Percentiles rank a stretch among this genome's conserved stretches.
Evolutionary conservation across 192 early-diverging fungal species (phyloP).

Genomic region (Rhizophagus sp.): DNA sequence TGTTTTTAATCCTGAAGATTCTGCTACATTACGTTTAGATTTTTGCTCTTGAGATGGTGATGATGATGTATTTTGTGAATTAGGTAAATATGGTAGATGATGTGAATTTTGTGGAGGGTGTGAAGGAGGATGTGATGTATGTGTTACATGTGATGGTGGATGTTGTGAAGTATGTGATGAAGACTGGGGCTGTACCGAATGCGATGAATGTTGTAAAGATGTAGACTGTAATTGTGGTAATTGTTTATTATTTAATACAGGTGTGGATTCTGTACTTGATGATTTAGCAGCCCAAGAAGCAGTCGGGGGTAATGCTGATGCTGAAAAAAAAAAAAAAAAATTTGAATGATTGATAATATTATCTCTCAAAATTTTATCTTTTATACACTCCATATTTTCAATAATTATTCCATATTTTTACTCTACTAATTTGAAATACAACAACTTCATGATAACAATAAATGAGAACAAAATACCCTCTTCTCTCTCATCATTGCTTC

Average conservation of each 20-base stretch:
- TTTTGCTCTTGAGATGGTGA: constrained; percentile 12
- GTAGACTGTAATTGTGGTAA: not conserved
- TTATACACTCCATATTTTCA: too few species aligned
- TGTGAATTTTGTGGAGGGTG: not conserved
- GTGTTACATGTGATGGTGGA: not conserved
- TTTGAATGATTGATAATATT: not conserved
- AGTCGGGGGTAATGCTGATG: constrained; percentile 57
- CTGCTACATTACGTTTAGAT: not conserved
- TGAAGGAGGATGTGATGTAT: not conserved
- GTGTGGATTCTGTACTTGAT: constrained; percentile 42
- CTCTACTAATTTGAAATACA: too few species aligned
- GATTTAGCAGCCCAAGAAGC: constrained; percentile 59
- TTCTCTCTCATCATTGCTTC: constrained; percentile 37
- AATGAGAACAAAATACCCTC: constrained; percentile 33
- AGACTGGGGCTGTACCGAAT: not conserved
- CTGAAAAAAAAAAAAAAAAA: constrained; percentile 12
- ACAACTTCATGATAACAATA: too few species aligned
- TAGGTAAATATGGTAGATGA: not conserved
- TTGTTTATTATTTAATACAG: constrained; percentile 30
- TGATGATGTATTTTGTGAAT: not conserved
- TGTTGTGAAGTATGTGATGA: not conserved
- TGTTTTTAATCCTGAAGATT: constrained; percentile 15
- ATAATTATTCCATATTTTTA: too few species aligned
- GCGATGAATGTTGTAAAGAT: constrained; percentile 7
- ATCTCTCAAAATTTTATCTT: not conserved